Evolutionary conservation across 306 rosid species (phyloP).

Genomic region (Sindora glabra): DNA sequence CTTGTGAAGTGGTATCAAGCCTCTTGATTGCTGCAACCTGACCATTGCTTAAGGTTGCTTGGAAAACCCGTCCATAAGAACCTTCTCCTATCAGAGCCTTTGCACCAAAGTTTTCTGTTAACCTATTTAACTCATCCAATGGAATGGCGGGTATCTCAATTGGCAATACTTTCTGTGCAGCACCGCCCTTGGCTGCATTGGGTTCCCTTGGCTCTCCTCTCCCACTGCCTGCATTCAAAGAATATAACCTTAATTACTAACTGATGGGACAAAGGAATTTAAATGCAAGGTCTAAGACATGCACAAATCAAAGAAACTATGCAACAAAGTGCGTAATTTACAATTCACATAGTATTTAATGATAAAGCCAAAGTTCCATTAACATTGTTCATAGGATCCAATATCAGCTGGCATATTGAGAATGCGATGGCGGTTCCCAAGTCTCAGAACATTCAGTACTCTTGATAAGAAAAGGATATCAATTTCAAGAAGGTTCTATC

Average conservation of each 20-base stretch:
- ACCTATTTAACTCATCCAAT: slow-evolving; percentile 67
- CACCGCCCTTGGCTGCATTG: slow-evolving; percentile 47
- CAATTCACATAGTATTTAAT: too few relatives aligned
- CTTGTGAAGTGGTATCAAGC: slow-evolving; percentile 65
- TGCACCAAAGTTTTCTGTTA: slow-evolving; percentile 65
- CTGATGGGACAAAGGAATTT: too few relatives aligned
- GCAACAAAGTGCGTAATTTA: too few relatives aligned
- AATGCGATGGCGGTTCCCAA: too few relatives aligned
- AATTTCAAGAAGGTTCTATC: too few relatives aligned
- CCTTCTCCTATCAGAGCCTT: slow-evolving; percentile 94
- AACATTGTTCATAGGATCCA: too few relatives aligned
- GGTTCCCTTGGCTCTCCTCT: slow-evolving; percentile 85
- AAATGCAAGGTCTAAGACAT: neutral
- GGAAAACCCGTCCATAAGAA: slow-evolving; percentile 84
- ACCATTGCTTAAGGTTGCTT: slow-evolving; percentile 52
- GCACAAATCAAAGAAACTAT: too few relatives aligned
- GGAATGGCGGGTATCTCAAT: slow-evolving; percentile 69
- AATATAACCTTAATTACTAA: neutral
- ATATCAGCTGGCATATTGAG: too few relatives aligned
- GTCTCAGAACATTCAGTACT: too few relatives aligned
- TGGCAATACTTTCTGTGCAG: slow-evolving; percentile 66
- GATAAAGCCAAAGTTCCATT: too few relatives aligned
- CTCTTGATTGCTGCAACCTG: slow-evolving; percentile 76
- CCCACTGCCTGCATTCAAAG: slow-evolving; percentile 39
- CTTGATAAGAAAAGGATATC: too few relatives aligned